Evolutionary conservation across 306 rosid species (phyloP).

Genomic region (Quillaja saponaria): DNA sequence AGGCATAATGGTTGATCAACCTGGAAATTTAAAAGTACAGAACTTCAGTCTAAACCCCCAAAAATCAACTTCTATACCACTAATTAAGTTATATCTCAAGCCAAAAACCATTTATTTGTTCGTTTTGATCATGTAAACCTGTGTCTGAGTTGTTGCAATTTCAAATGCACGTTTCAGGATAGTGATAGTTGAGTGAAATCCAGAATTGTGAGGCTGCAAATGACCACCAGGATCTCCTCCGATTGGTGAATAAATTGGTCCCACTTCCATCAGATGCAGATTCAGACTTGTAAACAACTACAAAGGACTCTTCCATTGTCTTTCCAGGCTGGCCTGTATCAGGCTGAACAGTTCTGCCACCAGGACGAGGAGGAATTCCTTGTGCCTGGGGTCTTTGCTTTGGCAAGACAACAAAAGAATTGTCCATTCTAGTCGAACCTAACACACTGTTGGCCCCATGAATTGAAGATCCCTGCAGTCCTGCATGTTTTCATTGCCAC

Average conservation of each 20-base stretch:
- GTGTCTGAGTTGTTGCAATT: conserved; percentile 89
- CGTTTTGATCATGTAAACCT: conserved; percentile 45
- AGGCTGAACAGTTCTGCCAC: conserved; percentile 40
- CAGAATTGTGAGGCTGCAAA: conserved; percentile 71
- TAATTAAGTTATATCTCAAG: background rate
- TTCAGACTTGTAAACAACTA: conserved; percentile 85
- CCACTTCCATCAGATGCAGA: conserved; percentile 81
- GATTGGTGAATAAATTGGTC: conserved; percentile 38
- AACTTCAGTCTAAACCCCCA: background rate
- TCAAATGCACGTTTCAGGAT: conserved; percentile 86
- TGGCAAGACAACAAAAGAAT: conserved; percentile 82
- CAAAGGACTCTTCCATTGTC: conserved; percentile 91
- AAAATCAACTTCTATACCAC: conserved; percentile 7
- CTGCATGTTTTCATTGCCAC: conserved; percentile 47
- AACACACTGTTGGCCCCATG: conserved; percentile 78
- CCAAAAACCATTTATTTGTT: conserved; percentile 2
- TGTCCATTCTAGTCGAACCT: conserved; percentile 81
- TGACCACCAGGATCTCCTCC: conserved; percentile 61
- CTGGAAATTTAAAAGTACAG: conserved; percentile 45
- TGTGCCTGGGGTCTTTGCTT: conserved; percentile 65
- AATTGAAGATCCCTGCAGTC: conserved; percentile 81
- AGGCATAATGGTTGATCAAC: conserved; percentile 97
- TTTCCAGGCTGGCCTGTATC: conserved; percentile 68
- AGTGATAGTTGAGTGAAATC: conserved; percentile 73
- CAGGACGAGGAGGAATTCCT: conserved; percentile 72